phyloP scores from a whole-genome alignment of 2,329 filamentous ascomycete genomes.

The Ophiostoma populinum region DNA sequence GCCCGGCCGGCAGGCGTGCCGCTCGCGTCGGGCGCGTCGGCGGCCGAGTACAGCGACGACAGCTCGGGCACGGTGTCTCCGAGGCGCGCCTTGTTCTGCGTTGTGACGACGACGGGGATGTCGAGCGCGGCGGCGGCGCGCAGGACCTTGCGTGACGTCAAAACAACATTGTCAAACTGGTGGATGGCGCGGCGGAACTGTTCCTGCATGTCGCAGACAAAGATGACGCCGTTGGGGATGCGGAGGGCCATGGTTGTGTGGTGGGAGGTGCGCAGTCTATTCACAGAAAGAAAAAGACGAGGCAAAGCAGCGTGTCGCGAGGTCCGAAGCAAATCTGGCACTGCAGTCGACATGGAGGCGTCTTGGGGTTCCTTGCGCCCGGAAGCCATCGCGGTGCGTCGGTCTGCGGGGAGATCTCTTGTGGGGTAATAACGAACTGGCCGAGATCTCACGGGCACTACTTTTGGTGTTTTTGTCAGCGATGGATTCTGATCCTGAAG shows the following conservation, averaged over 20 bases:
- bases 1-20: no score
- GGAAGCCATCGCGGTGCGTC: no score
- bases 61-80: conserved; percentile 67
- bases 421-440: no score
- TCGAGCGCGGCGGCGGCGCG: conserved; percentile 44
- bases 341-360: no score
- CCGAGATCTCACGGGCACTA: no score
- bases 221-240: conserved; percentile 24
- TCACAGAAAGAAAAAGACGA: no score
- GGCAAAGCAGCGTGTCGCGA: no score
- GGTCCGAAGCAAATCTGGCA: no score
- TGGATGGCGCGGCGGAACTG: conserved; percentile 73
- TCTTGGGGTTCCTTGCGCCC: no score
- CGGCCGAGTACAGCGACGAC: conserved; percentile 25
- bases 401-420: not conserved
- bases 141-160: conserved; percentile 52
- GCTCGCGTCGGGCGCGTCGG: conserved; percentile 19
- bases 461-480: no score
- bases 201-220: conserved; percentile 86
- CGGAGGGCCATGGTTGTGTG: not conserved
- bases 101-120: conserved; percentile 73
- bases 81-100: conserved; percentile 63
- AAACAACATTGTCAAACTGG: conserved; percentile 65
- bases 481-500: no score
- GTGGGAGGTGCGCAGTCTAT: not conserved